Evolutionary conservation across 345 rosid species (phyloP).

Genomic region (Eucalyptus grandis): DNA sequence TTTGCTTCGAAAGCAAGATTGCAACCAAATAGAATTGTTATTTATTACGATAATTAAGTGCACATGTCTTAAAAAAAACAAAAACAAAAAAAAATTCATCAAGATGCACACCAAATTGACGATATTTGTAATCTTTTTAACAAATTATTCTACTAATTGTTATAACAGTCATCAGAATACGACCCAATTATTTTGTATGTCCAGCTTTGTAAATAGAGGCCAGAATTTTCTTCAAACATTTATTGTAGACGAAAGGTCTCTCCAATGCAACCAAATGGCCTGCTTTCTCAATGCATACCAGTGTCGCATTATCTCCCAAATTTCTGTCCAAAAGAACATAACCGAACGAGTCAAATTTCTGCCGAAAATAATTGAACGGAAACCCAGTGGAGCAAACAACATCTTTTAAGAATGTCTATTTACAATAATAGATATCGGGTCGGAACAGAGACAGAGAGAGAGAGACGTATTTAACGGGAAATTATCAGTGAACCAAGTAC

Average conservation of each 20-base stretch:
- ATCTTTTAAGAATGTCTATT: neutral
- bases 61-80: no score
- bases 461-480: no score
- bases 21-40: no score
- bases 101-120: no score
- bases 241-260: conserved; percentile 3
- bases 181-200: neutral
- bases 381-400: neutral
- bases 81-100: no score
- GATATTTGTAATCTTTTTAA: no score
- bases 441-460: no score
- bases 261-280: conserved; percentile 8
- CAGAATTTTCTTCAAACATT: conserved; percentile 2
- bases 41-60: no score
- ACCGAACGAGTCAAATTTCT: neutral
- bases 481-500: no score
- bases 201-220: neutral
- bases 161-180: no score
- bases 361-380: neutral
- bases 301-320: conserved; percentile 1
- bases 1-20: no score
- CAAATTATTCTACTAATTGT: no score
- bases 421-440: neutral
- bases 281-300: conserved; percentile 1
- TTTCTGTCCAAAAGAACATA: neutral